Evolutionary conservation across 371 early-diverging fungal species (phyloP), one percentile per base, ranked within the genome.

Genomic region (Batkoa obscura): DNA sequence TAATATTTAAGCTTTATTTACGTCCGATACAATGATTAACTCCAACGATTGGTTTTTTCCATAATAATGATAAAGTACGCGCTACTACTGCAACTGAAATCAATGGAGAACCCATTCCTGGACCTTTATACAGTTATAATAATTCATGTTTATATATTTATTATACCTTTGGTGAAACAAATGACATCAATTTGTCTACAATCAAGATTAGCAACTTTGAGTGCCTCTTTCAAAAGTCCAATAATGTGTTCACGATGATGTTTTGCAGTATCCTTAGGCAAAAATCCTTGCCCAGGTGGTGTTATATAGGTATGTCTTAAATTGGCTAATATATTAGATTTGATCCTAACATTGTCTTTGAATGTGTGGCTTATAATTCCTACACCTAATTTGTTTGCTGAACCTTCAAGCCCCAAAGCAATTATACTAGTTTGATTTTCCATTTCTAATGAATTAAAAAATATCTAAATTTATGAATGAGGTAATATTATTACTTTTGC

Each of bases 21-120:
- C 82, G 98, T 39, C 94, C 99, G 57, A 99, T 84, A 68, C 99
- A 99, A 65, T 99, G 99, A 66, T 99, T 99, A 9, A 98, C 99
- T 32, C 89, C 95, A 34, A 99, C 86, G 36, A 99, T 68, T 23
- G 99, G 99, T 57, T 84, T 89, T 23, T 83, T 72, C 88, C 92
- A 94, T 59, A 93, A 69, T 46, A 90, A 76, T 1, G 94, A 74
- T 34, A 99, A 64, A 2, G 98, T 95, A 59, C 99, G 75, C 0
- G 98, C 98, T 10, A 94, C 97, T 30, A 93, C 70, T 10, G 98
- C 99, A 1, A 89, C 91, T 0, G 88, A 83, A 13, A 77, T 72
- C 59, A 99, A 65, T 1, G 98, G 97, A n/a, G 90, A 89, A 0
- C 88, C 97, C 95, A 99, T 98, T 6, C 99, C 99, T 8, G 99